Base-by-base conservation (phyloP, 208 protist genomes). In the Trichomonas gallinae region DNA sequence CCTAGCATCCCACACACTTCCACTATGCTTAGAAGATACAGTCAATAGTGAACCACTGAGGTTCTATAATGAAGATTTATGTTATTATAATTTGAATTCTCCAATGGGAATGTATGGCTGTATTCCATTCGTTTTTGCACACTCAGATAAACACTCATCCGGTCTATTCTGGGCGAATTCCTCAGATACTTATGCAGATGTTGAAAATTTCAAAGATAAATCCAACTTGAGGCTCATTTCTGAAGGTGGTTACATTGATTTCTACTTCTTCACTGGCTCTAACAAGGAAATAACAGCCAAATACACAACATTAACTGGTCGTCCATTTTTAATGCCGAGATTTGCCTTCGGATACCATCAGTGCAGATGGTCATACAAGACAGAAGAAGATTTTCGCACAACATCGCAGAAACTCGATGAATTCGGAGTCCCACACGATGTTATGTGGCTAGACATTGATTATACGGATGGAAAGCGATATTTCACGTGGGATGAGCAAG, bases 391-490 rank as follows among this genome's bases (percentile, higher is more conserved):
- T 96, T 98, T 98, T 36, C 97, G 34, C n/a, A 49, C 38, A 46
- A 85, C 97, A 21, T 96, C 97, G 97, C 63, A 96, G 26, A 38
- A 21, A 17, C 97, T 97, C 13, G 96, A 97, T 83, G 81, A 96
- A 11, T 34, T 42, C 26, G 45, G 72, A 21, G 48, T 97, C 34
- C 97, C 97, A 40, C 96, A 97, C 97, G 99, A 99, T 97, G 98
- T 99, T 17, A 98, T 99, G 46, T 99, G 99, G 99, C 98, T 99
- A 11, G 99, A 99, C 97, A 99, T 99, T 97, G 99, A 99, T 97
- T 99, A 99, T 97, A 99, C 99, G 0, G 98, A 99, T 97, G 98
- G 98, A 96, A 72, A 82, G 11, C 51, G 96, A 44, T 98, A 98
- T 23, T 85, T 93, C 44, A 93, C 87, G 38, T 93, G 42, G 42